phyloP scores from a whole-genome alignment of 805 yeast species.

The Citeromyces matritensis region DNA sequence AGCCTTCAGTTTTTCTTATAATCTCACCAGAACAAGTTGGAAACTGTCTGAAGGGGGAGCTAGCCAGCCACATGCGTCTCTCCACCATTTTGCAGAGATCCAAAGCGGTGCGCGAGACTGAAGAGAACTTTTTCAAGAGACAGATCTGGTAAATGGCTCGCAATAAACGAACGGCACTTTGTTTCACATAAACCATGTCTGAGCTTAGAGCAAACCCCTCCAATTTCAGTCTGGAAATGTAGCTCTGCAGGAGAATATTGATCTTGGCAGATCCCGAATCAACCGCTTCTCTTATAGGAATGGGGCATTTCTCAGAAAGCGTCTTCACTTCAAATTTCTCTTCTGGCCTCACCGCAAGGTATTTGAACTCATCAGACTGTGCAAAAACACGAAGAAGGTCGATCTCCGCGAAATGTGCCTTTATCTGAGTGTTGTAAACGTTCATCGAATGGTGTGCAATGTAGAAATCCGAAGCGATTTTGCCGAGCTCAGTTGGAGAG shows the following conservation, averaged over 20 bases:
- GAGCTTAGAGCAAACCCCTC: conserved; percentile 87
- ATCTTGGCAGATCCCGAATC: conserved; percentile 68
- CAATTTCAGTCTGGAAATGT: conserved; percentile 59
- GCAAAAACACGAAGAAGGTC: conserved; percentile 73
- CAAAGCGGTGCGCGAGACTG: conserved; percentile 37
- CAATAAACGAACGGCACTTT: conserved; percentile 80
- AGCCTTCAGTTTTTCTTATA: conserved; percentile 59
- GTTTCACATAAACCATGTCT: conserved; percentile 87
- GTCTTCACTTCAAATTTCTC: conserved; percentile 64
- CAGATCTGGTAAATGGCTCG: conserved; percentile 78
- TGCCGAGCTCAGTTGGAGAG: conserved; percentile 56
- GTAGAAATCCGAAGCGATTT: conserved; percentile 77
- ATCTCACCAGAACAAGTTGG: conserved; percentile 55
- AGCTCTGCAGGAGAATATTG: conserved; percentile 69
- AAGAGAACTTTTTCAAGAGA: conserved; percentile 57
- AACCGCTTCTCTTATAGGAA: conserved; percentile 65
- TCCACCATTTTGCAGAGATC: conserved; percentile 72
- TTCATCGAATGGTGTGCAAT: conserved; percentile 63
- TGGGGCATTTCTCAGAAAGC: conserved; percentile 62
- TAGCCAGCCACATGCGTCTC: conserved; percentile 68
- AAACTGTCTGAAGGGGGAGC: conserved; percentile 80
- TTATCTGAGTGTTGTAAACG: conserved; percentile 44
- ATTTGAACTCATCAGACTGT: conserved; percentile 71
- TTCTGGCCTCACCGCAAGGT: conserved; percentile 74
- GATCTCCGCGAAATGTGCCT: conserved; percentile 49